phyloP scores from a whole-genome alignment of 163 green algal species.

The Volvox carteri region DNA sequence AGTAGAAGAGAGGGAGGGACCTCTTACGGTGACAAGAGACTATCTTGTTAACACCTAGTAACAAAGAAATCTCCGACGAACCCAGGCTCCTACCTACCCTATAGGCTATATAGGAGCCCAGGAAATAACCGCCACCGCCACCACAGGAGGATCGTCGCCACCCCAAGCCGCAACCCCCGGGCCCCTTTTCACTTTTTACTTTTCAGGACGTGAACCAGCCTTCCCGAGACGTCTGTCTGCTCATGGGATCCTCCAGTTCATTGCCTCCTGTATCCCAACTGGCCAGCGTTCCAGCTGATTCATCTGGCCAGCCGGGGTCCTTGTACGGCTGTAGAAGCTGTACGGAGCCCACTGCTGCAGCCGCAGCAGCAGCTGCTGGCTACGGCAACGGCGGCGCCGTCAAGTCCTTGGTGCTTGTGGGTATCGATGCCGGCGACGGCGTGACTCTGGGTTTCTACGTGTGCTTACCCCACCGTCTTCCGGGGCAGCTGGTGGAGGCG shows the following conservation, averaged over 20 bases:
- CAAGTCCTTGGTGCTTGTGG: conserved; percentile 26
- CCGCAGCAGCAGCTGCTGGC: neutral
- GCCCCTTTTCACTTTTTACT: too few species aligned
- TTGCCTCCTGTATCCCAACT: neutral
- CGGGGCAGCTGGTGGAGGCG: conserved; percentile 18
- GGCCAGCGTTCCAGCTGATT: neutral
- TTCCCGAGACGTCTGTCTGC: neutral
- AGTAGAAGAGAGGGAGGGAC: too few species aligned
- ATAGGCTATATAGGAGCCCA: too few species aligned
- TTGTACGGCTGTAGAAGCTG: neutral
- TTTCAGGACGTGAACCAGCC: conserved; percentile 33
- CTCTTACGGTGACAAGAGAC: too few species aligned
- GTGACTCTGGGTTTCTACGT: conserved; percentile 35
- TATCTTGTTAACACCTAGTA: too few species aligned
- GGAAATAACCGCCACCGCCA: too few species aligned
- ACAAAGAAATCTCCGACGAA: too few species aligned
- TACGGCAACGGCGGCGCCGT: neutral
- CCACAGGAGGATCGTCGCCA: too few species aligned
- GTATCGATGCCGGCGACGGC: neutral
- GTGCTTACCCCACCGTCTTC: conserved; percentile 40
- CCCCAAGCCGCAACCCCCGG: too few species aligned
- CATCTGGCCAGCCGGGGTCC: neutral
- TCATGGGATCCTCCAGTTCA: neutral
- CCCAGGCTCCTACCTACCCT: too few species aligned
- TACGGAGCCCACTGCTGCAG: neutral